Percentiles rank a stretch among this genome's conserved stretches.
Evolutionary conservation across 2,329 filamentous ascomycete genomes (phyloP).

Genomic region (Plectosphaerella plurivora): DNA sequence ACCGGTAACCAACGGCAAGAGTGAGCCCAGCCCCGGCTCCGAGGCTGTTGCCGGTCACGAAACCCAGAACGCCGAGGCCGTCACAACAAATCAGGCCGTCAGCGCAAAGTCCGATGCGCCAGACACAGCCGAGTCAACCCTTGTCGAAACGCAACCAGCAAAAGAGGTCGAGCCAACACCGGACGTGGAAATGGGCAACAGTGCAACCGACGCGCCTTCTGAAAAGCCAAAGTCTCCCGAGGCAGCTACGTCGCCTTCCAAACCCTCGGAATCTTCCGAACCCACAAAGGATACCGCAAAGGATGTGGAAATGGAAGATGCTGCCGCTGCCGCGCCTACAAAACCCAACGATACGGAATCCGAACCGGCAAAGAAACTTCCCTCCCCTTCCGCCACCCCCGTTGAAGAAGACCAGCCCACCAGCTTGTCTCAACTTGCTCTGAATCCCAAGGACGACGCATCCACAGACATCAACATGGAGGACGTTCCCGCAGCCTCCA

Average conservation of each 20-base stretch:
- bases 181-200: constrained; percentile 10
- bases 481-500: constrained; percentile 40
- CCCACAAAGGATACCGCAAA: neutral
- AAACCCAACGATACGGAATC: neutral
- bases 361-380: neutral
- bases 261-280: neutral
- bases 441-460: constrained; percentile 17
- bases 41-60: neutral
- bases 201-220: neutral
- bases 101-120: constrained; percentile 1
- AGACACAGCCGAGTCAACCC: neutral
- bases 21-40: neutral
- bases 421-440: constrained; percentile 32
- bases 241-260: neutral
- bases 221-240: constrained; percentile 3
- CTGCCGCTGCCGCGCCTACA: neutral
- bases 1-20: constrained; percentile 7
- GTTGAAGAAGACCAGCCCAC: constrained; percentile 26
- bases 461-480: constrained; percentile 43
- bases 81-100: constrained; percentile 20
- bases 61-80: constrained; percentile 16
- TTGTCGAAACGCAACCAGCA: neutral
- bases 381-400: constrained; percentile 1
- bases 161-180: neutral
- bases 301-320: neutral